Evolutionary conservation across 208 protist genomes (phyloP), one percentile per base, ranked within the genome.

Genomic region (Porcisia hertigi): DNA sequence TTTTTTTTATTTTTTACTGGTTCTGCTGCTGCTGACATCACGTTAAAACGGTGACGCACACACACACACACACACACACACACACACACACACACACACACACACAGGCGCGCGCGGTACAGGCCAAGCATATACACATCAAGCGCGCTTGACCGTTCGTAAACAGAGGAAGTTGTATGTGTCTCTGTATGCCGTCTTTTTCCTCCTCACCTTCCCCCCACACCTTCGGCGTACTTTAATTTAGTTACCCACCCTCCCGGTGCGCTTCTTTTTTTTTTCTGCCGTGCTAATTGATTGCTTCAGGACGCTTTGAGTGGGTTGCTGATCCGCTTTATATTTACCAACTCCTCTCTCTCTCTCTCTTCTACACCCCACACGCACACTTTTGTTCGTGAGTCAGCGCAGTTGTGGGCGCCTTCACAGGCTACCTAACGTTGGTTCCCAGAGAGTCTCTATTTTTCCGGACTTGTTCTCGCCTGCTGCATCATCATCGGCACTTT

Each of bases 171-270:
- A 5, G 14, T 43, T 14, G 6, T 71, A 43, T 34, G 66, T 36
- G 16, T 49, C 14, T 71, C 23, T 71, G 66, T 14, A 43, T 78
- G n/a, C 39, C 64, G 41, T 23, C 34, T 76, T 65, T 0, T 53
- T 16, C 20, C 34, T 30, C 8, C 18, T 1, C 66, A 7, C 0
- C 47, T 39, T 62, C 47, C 39, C 23, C 66, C 60, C 53, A 70
- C 47, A 18, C 58, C 71, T 74, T 66, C 52, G 30, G 30, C 30
- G 30, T 30, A 30, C 30, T 30, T 30, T 30, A 0, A 30, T 30
- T 30, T 30, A 30, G 30, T 30, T 30, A 30, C 30, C 30, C 30
- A 30, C 30, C 30, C 30, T 30, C 30, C 30, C 30, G 30, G 30
- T 30, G 30, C 30, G 30, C 30, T 30, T 30, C 30, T 30, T 30